Conservation (phyloP, 371 early-diverging fungal species). For the Basidiobolus meristosporus region DNA sequence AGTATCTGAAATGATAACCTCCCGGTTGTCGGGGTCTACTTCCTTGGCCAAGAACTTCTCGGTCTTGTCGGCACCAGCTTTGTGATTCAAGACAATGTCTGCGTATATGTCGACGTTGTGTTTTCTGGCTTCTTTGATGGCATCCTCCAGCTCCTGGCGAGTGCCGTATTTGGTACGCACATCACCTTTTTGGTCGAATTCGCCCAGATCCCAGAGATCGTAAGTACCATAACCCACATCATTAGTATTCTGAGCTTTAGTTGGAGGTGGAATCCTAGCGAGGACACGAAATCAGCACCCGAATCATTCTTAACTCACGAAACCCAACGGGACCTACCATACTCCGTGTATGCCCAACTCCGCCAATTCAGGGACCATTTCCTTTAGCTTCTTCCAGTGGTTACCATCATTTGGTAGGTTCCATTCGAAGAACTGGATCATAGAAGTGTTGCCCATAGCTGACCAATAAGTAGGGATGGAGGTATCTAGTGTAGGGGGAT, state of each 20-base stretch:
- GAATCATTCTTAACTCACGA: no score
- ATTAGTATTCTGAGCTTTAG: constrained; percentile 6
- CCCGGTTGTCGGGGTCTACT: no score
- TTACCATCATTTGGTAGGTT: neutral
- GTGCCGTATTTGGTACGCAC: constrained; percentile 17
- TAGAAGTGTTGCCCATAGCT: no score
- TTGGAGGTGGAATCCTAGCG: constrained; percentile 11
- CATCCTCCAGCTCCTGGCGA: constrained; percentile 10
- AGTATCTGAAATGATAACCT: constrained; percentile 11
- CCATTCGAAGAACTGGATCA: constrained; percentile 2
- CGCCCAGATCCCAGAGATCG: constrained; percentile 19
- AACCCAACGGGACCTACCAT: no score
- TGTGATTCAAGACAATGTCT: no score
- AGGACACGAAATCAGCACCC: no score
- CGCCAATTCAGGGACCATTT: constrained; percentile 3
- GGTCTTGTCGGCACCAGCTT: no score
- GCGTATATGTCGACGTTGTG: constrained; percentile 9
- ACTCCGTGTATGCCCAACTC: constrained; percentile 6
- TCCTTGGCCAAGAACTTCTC: no score
- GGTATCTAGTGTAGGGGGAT: no score
- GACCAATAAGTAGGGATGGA: no score
- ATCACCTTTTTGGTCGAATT: constrained; percentile 15
- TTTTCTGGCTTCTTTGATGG: constrained; percentile 9
- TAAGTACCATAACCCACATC: constrained; percentile 16
- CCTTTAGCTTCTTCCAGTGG: constrained; percentile 5